These are phyloP conservation scores for Mortierella sp. DNA, from an alignment of 371 early-diverging fungal genomes.

Conservation along the genomic window DNA sequence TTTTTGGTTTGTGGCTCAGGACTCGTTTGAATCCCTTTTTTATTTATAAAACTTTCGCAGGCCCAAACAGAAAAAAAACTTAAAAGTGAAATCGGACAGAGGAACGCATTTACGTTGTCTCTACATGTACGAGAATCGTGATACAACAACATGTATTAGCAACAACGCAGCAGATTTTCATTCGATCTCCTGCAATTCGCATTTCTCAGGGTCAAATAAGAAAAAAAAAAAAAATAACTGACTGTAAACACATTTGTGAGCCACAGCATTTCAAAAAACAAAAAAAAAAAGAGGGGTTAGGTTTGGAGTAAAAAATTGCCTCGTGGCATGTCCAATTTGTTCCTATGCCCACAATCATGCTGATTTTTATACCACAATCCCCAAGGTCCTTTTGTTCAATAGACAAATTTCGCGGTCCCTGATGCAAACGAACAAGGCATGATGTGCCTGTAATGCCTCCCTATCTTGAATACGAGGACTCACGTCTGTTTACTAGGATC, in stretches of 20 bases:
- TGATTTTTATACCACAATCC: background rate
- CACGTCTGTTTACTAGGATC: background rate
- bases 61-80: slow-evolving; percentile 26
- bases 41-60: background rate
- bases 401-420: slow-evolving; percentile 1
- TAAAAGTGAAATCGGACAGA: slow-evolving; percentile 35
- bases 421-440: background rate
- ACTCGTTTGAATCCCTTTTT: slow-evolving; percentile 29
- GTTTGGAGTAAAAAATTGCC: slow-evolving; percentile 1
- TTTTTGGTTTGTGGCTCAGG: slow-evolving; percentile 31
- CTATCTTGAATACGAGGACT: background rate
- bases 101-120: slow-evolving; percentile 25
- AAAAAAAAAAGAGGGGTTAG: slow-evolving; percentile 12
- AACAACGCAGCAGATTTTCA: slow-evolving; percentile 6
- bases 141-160: background rate
- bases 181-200: slow-evolving; percentile 12
- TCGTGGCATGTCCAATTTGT: slow-evolving; percentile 18
- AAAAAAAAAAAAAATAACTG: slow-evolving; percentile 4
- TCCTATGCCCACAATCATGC: background rate
- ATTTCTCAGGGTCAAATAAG: slow-evolving; percentile 18
- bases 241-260: background rate
- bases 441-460: too few species aligned
- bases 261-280: slow-evolving; percentile 1
- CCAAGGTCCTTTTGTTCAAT: background rate
- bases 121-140: background rate